phyloP scores from a whole-genome alignment of 495 filamentous ascomycete species.

The Xylaria flabelliformis region DNA sequence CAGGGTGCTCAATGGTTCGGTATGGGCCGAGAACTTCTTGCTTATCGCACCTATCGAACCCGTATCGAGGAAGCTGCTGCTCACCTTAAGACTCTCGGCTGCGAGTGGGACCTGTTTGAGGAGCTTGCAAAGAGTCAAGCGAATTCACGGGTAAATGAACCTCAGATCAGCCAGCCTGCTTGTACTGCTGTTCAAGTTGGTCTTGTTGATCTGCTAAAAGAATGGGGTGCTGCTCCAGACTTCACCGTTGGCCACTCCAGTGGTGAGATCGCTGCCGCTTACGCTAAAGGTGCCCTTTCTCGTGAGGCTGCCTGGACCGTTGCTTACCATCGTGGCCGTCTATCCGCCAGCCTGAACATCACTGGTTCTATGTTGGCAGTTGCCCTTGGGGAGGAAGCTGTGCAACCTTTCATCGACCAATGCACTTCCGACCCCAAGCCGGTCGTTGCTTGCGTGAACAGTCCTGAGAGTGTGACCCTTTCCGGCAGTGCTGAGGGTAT shows the following conservation, averaged over 20 bases:
- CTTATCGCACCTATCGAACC: slow-evolving; percentile 34
- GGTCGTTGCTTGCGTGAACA: slow-evolving; percentile 57
- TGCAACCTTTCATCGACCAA: slow-evolving; percentile 39
- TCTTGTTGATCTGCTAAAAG: slow-evolving; percentile 58
- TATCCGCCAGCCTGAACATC: slow-evolving; percentile 33
- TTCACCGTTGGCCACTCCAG: slow-evolving; percentile 65
- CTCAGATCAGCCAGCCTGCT: slow-evolving; percentile 48
- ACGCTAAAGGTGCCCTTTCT: slow-evolving; percentile 48
- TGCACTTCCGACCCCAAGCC: slow-evolving; percentile 31
- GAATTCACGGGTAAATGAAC: slow-evolving; percentile 36
- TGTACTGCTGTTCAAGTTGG: slow-evolving; percentile 59
- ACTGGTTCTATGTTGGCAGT: slow-evolving; percentile 54
- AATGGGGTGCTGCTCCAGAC: slow-evolving; percentile 53
- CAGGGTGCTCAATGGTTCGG: slow-evolving; percentile 52
- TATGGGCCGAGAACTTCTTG: slow-evolving; percentile 56
- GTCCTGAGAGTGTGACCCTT: slow-evolving; percentile 53
- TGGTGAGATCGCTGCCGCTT: slow-evolving; percentile 64
- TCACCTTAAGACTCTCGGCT: slow-evolving; percentile 34
- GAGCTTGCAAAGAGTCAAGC: slow-evolving; percentile 32
- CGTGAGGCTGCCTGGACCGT: slow-evolving; percentile 57
- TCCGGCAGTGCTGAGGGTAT: slow-evolving; percentile 50
- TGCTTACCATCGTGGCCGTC: slow-evolving; percentile 49
- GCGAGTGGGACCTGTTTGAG: slow-evolving; percentile 36
- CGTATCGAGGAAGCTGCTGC: slow-evolving; percentile 37
- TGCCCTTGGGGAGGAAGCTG: slow-evolving; percentile 38